A percentile compares a stretch with the other conserved stretches of the same genome.
Evolutionary conservation across 169 alveolate species (phyloP).

Genomic region (Fabrea salina): DNA sequence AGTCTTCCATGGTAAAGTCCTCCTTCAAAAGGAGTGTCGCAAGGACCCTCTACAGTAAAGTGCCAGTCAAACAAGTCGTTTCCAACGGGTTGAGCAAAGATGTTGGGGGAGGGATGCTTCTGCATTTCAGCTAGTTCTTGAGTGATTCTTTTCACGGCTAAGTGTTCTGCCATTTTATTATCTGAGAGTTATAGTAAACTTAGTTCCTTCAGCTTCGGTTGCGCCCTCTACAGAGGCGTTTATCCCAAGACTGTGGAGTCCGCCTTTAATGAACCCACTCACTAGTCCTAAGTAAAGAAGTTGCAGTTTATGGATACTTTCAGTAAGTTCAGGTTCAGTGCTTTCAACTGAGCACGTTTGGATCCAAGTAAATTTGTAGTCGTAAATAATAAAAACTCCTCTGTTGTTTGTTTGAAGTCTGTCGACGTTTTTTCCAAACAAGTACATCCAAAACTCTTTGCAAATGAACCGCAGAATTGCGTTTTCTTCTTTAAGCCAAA

Average conservation of each 20-base stretch:
- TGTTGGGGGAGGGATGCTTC: slow-evolving; percentile 47
- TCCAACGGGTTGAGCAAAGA: slow-evolving; percentile 59
- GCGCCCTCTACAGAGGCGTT: not conserved
- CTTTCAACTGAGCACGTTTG: not conserved
- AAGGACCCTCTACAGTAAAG: slow-evolving; percentile 83
- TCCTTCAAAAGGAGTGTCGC: slow-evolving; percentile 88
- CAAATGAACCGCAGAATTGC: slow-evolving; percentile 14
- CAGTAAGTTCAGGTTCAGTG: not conserved
- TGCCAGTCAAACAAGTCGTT: slow-evolving; percentile 92
- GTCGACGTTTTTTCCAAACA: not conserved
- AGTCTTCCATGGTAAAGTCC: slow-evolving; percentile 93
- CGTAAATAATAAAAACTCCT: slow-evolving; percentile 25
- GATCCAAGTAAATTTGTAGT: slow-evolving; percentile 12
- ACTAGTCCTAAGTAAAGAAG: not conserved
- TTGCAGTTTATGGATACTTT: not conserved
- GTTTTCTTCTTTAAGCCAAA: slow-evolving; percentile 5
- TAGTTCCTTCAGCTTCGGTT: not conserved
- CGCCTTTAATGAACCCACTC: slow-evolving; percentile 23
- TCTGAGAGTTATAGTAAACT: slow-evolving; percentile 12
- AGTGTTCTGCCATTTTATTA: not conserved
- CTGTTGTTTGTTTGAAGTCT: slow-evolving; percentile 8
- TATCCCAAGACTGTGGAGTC: not conserved
- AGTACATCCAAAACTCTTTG: slow-evolving; percentile 20
- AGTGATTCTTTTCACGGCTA: slow-evolving; percentile 18
- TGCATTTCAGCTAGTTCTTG: slow-evolving; percentile 8